Base-by-base conservation (phyloP, 2,329 filamentous ascomycete genomes). In the Venturia nashicola region DNA sequence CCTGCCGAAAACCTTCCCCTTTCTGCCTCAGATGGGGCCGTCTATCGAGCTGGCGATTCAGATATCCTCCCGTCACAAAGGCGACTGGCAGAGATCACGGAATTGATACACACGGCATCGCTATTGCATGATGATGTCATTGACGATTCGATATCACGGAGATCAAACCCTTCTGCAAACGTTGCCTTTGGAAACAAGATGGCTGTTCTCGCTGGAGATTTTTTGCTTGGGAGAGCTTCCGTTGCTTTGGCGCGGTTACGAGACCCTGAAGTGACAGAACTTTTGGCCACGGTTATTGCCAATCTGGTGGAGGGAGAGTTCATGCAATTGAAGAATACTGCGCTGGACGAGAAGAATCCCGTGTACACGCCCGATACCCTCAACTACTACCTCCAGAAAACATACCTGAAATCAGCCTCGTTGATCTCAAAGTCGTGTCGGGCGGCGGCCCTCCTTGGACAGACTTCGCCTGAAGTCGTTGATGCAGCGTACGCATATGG, bases 281-380 rank as follows among this genome's bases (percentile, higher is more conserved):
- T 99, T 8, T 80, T 99, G 39, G 91, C 94, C 4, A 97, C 93
- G 0, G 94, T 97, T 51, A 97, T 99, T 69, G 93, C 94, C 55
- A 99, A 99, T 74, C 80, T 99, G 34, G 92, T 99, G 23, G 94
- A 99, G 78, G 94, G 94, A 72, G 94, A 99, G 76, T 97, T 99
- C 79, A 99, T 99, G 94, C 94, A 99, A 79, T 80, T 99, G 70
- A 95, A 96, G 79, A 99, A 99, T 76, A 97, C 94, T 1, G 90
- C 89, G 57, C 82, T 84, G 68, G 93, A 97, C 73, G 93, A 97
- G 79, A 82, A 83, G 68, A 87, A 89, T 69, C 93, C 93, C 0
- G 79, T 82, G 11, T 97, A 89, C 84, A 94, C 88, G 1, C 90
- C 97, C 71, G 90, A 96, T 62, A 89, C 91, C 1, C 83, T 99